phyloP scores from a whole-genome alignment of 148 eudicot species.

The Vaccinium darrowii region DNA sequence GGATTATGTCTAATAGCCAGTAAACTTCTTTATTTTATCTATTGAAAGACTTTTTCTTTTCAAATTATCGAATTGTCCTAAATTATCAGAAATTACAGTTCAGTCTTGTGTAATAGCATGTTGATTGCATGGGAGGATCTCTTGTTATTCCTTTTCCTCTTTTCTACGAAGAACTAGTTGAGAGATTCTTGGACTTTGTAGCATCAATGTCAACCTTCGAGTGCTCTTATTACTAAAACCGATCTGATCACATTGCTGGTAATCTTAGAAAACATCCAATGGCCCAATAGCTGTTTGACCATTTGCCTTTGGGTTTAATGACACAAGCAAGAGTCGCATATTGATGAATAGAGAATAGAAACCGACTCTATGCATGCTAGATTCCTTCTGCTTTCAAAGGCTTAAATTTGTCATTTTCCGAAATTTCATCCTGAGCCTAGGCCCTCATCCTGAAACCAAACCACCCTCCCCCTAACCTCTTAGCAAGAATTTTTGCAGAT shows the following conservation, averaged over 20 bases:
- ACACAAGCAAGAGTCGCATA: neutral
- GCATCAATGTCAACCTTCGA: neutral
- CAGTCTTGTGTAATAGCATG: too few species aligned
- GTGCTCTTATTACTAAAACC: neutral
- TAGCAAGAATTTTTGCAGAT: neutral
- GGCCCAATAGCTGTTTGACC: neutral
- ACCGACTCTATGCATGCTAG: neutral
- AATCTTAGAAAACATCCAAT: neutral
- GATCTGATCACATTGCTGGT: neutral
- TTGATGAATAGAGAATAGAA: neutral
- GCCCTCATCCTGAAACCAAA: neutral
- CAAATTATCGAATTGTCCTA: too few species aligned
- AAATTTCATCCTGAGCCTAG: neutral
- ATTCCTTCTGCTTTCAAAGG: neutral
- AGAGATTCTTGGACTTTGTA: neutral
- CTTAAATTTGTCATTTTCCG: neutral
- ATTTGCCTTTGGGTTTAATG: neutral
- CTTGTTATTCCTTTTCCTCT: neutral
- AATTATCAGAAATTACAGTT: too few species aligned
- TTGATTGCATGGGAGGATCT: neutral
- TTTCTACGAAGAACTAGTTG: neutral
- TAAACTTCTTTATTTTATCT: neutral
- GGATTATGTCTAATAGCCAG: neutral
- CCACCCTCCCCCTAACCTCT: too few species aligned
- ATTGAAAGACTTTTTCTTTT: neutral